Conservation (phyloP, 805 yeast genomes). For the Priceomyces medius region DNA sequence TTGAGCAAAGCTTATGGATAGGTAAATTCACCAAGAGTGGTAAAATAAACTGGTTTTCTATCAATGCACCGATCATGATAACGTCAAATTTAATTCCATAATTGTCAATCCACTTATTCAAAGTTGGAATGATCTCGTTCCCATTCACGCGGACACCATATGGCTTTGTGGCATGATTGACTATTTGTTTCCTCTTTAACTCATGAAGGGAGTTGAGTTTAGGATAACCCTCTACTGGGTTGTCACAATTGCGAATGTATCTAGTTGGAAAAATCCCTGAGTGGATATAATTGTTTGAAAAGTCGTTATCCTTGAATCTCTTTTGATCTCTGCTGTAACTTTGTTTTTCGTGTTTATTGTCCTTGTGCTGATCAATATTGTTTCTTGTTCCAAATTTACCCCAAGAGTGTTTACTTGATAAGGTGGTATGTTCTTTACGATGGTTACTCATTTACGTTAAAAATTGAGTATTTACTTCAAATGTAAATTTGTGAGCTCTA, state of each 20-base stretch:
- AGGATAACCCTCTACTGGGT: slow-evolving; percentile 83
- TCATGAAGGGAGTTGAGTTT: slow-evolving; percentile 67
- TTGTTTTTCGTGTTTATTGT: background rate
- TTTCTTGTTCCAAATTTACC: slow-evolving; percentile 18
- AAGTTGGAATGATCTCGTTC: slow-evolving; percentile 52
- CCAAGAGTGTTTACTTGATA: slow-evolving; percentile 15
- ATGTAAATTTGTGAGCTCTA: no score
- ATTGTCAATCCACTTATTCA: slow-evolving; percentile 60
- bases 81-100: slow-evolving; percentile 75
- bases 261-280: slow-evolving; percentile 60
- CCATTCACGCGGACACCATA: slow-evolving; percentile 61
- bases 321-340: slow-evolving; percentile 1
- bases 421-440: background rate
- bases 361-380: background rate
- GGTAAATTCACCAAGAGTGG: slow-evolving; percentile 67
- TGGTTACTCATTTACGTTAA: background rate
- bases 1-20: slow-evolving; percentile 67
- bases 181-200: slow-evolving; percentile 60
- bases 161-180: slow-evolving; percentile 55
- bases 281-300: slow-evolving; percentile 65
- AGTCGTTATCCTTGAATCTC: slow-evolving; percentile 58
- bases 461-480: background rate
- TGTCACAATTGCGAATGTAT: slow-evolving; percentile 61
- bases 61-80: slow-evolving; percentile 85
- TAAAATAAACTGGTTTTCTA: slow-evolving; percentile 67